Evolutionary conservation across 129 eudicot genomes (phyloP).

Genomic region (Mikania micrantha): DNA sequence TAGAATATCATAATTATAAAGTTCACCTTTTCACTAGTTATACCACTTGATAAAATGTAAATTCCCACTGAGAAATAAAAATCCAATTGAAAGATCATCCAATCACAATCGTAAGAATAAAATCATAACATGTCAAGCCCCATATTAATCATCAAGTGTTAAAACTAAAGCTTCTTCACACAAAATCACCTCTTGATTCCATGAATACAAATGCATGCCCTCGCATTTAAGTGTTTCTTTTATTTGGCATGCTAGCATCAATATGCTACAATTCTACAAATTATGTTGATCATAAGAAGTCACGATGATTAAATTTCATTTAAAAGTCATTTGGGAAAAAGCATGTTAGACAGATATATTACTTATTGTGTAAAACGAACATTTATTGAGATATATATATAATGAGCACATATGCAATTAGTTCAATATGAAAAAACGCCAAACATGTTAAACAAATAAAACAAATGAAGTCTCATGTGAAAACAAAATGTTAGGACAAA

Average conservation of each 20-base stretch:
- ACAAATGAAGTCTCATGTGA: background rate
- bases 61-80: background rate
- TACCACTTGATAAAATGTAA: no score
- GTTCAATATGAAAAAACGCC: background rate
- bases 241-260: background rate
- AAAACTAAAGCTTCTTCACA: background rate
- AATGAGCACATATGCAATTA: background rate
- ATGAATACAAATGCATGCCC: background rate
- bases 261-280: background rate
- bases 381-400: background rate
- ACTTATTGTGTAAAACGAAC: background rate
- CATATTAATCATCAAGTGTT: background rate
- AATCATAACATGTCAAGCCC: background rate
- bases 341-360: background rate
- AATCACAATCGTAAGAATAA: background rate
- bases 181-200: background rate
- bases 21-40: background rate
- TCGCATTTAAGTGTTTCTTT: background rate
- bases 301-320: no score
- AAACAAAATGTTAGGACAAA: background rate
- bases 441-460: background rate
- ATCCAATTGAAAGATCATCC: background rate
- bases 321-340: no score
- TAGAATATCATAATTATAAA: no score
- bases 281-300: background rate